These are phyloP conservation scores for Mallotus repandus DNA, from an alignment of 441 rosid genomes.

Conservation along the genomic window DNA sequence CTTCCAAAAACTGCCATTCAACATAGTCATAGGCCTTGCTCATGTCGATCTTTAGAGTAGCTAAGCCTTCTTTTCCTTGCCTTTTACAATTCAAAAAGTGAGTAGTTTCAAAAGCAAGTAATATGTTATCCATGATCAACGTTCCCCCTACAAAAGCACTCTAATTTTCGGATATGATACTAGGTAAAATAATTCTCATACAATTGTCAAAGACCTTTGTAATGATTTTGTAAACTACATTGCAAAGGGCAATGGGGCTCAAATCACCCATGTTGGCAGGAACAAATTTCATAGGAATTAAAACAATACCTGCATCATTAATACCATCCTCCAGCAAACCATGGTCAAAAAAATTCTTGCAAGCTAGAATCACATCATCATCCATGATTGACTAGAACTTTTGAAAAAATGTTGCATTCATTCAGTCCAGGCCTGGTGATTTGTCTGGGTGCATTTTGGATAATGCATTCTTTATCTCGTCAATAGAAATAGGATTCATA, in stretches of 20 bases:
- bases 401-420: neutral
- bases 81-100: neutral
- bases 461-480: neutral
- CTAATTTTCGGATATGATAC: neutral
- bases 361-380: neutral
- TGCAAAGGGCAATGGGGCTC: neutral
- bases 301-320: neutral
- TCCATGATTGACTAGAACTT: neutral
- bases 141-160: neutral
- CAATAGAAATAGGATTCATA: neutral
- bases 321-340: neutral
- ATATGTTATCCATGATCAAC: neutral
- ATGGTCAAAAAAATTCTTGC: neutral
- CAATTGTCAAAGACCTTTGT: neutral
- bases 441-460: neutral
- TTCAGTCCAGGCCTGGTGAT: neutral
- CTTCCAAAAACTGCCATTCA: too few relatives aligned
- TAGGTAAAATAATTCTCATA: neutral
- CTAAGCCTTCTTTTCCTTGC: neutral
- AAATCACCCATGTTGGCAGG: neutral
- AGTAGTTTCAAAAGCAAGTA: neutral
- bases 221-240: neutral
- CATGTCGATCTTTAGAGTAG: too few relatives aligned
- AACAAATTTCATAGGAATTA: neutral
- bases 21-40: neutral